Evolutionary conservation across 2,329 filamentous ascomycete species (phyloP).

Genomic region (Remersonia thermophila): DNA sequence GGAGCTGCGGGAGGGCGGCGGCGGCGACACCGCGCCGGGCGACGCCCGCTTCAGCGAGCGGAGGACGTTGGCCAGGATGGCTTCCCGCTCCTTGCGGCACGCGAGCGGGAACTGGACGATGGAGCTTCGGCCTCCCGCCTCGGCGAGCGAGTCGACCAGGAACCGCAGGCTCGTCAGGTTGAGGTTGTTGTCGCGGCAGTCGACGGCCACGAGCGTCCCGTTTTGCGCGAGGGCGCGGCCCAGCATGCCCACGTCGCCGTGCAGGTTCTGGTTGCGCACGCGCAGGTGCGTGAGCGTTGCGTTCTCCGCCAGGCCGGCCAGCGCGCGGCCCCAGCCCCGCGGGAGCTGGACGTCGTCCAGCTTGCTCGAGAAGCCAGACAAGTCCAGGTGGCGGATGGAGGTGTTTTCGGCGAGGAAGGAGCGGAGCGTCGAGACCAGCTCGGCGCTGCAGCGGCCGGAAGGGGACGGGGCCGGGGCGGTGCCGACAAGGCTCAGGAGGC

Average conservation of each 20-base stretch:
- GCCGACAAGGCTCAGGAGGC: slow-evolving; percentile 41
- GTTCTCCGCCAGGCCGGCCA: slow-evolving; percentile 24
- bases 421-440: slow-evolving; percentile 36
- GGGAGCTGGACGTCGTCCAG: slow-evolving; percentile 45
- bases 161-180: slow-evolving; percentile 39
- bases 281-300: slow-evolving; percentile 33
- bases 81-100: slow-evolving; percentile 16
- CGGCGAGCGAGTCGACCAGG: slow-evolving; percentile 30
- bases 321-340: slow-evolving; percentile 37
- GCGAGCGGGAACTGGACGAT: slow-evolving; percentile 32
- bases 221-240: slow-evolving; percentile 38
- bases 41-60: background rate
- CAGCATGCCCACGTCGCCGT: slow-evolving; percentile 35
- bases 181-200: slow-evolving; percentile 43
- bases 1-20: too few species aligned
- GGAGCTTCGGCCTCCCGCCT: slow-evolving; percentile 24
- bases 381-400: slow-evolving; percentile 40
- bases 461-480: slow-evolving; percentile 33
- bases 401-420: slow-evolving; percentile 39
- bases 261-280: slow-evolving; percentile 43
- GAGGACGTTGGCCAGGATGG: slow-evolving; percentile 13
- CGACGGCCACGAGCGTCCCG: slow-evolving; percentile 36
- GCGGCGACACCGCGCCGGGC: too few species aligned
- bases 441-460: slow-evolving; percentile 25
- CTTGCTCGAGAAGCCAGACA: slow-evolving; percentile 45